Evolutionary conservation across 495 filamentous ascomycete genomes (phyloP).

Genomic region (Annulohypoxylon bovei): DNA sequence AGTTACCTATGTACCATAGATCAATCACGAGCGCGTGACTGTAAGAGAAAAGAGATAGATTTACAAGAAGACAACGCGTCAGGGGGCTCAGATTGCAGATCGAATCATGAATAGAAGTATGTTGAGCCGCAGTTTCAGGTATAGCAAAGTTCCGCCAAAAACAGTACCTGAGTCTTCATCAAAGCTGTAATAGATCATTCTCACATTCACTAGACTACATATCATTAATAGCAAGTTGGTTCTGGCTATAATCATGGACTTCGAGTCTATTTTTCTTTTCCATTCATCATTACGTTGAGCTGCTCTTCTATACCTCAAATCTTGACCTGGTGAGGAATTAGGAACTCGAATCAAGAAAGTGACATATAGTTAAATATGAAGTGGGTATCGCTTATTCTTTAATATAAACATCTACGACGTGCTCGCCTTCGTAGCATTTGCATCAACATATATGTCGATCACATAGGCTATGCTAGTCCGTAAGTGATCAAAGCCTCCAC

Average conservation of each 20-base stretch:
- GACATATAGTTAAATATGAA: slow-evolving; percentile 9
- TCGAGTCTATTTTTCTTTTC: not conserved
- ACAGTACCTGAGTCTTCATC: not conserved
- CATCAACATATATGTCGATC: slow-evolving; percentile 10
- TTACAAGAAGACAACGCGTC: not conserved
- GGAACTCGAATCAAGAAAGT: slow-evolving; percentile 25
- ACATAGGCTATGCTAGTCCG: slow-evolving; percentile 5
- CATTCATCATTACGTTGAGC: not conserved
- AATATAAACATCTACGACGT: slow-evolving; percentile 9
- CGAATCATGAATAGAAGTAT: not conserved
- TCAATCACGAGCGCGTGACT: not conserved
- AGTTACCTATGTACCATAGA: not conserved
- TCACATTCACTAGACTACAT: not conserved
- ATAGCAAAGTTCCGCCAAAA: not conserved
- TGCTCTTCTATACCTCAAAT: not conserved
- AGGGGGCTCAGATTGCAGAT: not conserved
- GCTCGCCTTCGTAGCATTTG: slow-evolving; percentile 1
- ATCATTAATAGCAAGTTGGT: not conserved
- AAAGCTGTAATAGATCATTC: not conserved
- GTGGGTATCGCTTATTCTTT: slow-evolving; percentile 20
- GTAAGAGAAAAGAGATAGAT: not conserved
- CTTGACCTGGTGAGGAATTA: not conserved
- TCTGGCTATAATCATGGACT: not conserved
- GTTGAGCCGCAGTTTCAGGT: slow-evolving; percentile 10
- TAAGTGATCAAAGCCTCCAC: not conserved